phyloP scores from a whole-genome alignment of 176 grass and related monocot genomes.

The Ensete glaucum region DNA sequence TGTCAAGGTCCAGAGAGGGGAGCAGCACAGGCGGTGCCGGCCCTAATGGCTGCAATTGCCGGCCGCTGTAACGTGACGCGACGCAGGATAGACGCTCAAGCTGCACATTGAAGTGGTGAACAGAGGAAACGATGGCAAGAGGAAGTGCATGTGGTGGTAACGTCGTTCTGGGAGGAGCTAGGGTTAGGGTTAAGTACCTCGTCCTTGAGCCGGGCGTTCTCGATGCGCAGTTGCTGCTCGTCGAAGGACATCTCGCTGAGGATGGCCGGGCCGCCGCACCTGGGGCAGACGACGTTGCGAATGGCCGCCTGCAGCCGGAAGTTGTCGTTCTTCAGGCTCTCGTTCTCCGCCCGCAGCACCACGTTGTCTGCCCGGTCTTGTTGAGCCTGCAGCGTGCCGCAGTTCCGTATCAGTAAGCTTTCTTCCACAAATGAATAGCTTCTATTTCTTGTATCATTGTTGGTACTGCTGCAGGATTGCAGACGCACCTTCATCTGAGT shows the following conservation, averaged over 20 bases:
- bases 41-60: slow-evolving; percentile 32
- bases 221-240: slow-evolving; percentile 87
- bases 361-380: slow-evolving; percentile 85
- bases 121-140: too few relatives aligned
- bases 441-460: neutral
- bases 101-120: slow-evolving; percentile 26
- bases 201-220: slow-evolving; percentile 88
- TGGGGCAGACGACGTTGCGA: slow-evolving; percentile 83
- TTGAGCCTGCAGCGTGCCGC: slow-evolving; percentile 45
- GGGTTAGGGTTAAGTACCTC: slow-evolving; percentile 36
- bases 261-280: slow-evolving; percentile 80
- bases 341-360: slow-evolving; percentile 77
- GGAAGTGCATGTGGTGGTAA: neutral
- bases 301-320: slow-evolving; percentile 80
- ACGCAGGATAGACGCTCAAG: slow-evolving; percentile 86
- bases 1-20: slow-evolving; percentile 72
- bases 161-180: neutral
- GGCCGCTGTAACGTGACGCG: slow-evolving; percentile 38
- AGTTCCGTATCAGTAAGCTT: neutral
- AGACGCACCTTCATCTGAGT: slow-evolving; percentile 68
- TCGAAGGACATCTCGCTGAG: slow-evolving; percentile 84
- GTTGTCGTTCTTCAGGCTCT: slow-evolving; percentile 83
- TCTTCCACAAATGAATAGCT: neutral
- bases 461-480: neutral
- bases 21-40: slow-evolving; percentile 37